Evolutionary conservation across 805 yeast species (phyloP).

Genomic region (Starmerella stigmatis): DNA sequence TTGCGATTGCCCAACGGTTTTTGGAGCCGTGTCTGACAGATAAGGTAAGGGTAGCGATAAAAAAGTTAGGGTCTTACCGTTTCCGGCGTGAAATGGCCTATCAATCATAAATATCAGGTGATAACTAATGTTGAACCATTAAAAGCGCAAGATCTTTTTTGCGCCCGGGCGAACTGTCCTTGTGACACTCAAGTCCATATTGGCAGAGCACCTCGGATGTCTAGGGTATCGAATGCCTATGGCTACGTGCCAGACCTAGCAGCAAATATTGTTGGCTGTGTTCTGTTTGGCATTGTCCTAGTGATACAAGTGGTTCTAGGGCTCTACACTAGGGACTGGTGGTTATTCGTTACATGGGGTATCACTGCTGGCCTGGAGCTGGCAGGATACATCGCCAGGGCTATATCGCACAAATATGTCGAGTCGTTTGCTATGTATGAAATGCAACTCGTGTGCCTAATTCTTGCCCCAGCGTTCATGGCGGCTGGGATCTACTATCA

Average conservation of each 20-base stretch:
- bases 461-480: constrained; percentile 71
- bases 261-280: constrained; percentile 50
- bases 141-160: not conserved
- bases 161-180: not conserved
- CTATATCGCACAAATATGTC: constrained; percentile 35
- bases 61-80: not conserved
- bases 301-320: constrained; percentile 37
- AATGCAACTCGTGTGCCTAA: constrained; percentile 56
- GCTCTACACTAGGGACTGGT: constrained; percentile 44
- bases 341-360: constrained; percentile 52
- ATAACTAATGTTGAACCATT: not conserved
- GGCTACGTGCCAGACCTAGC: constrained; percentile 39
- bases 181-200: not conserved
- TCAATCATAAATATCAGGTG: not conserved
- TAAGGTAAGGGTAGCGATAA: too few species aligned
- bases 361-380: constrained; percentile 51
- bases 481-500: constrained; percentile 76
- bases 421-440: constrained; percentile 37
- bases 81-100: not conserved
- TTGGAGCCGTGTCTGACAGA: too few species aligned
- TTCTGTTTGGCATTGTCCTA: constrained; percentile 43
- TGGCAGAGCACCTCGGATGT: too few species aligned
- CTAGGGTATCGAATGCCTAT: too few species aligned
- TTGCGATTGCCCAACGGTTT: too few species aligned
- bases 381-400: constrained; percentile 57